Conservation (phyloP, 169 alveolate genomes). For the Ichthyophthirius multifiliis region DNA sequence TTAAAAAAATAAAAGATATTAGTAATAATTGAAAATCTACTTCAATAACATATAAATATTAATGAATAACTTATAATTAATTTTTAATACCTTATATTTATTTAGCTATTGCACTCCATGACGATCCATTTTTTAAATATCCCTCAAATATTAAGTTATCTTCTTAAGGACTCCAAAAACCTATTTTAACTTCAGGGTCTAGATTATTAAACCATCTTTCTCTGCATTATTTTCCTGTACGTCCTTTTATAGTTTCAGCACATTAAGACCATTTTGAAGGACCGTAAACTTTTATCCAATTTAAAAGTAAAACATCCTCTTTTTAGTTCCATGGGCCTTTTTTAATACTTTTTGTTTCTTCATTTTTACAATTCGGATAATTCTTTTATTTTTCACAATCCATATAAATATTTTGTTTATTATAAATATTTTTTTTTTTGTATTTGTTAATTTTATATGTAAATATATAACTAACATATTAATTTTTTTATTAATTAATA, state of each 20-base stretch:
- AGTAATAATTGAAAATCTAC: no score
- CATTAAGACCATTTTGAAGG: conserved; percentile 52
- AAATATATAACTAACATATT: no score
- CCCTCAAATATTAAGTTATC: conserved; percentile 51
- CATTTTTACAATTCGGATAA: no score
- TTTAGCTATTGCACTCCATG: conserved; percentile 55
- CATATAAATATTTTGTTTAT: no score
- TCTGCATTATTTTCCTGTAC: conserved; percentile 65
- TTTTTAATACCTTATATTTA: conserved; percentile 29
- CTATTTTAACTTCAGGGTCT: conserved; percentile 50
- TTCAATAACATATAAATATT: no score
- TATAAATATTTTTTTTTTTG: no score
- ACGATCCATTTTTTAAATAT: conserved; percentile 34
- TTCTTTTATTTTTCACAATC: no score
- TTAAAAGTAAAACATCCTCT: conserved; percentile 49
- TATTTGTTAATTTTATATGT: no score
- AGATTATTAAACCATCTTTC: conserved; percentile 69
- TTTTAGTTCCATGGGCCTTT: conserved; percentile 63
- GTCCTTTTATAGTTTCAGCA: conserved; percentile 50
- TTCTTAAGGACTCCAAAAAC: conserved; percentile 63
- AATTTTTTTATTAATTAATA: no score
- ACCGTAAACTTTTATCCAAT: conserved; percentile 48
- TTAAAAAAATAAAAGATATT: no score
- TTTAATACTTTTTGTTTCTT: no score
- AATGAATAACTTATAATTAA: no score